Conservation (phyloP, 495 filamentous ascomycete genomes). For the Neurospora sp. region DNA sequence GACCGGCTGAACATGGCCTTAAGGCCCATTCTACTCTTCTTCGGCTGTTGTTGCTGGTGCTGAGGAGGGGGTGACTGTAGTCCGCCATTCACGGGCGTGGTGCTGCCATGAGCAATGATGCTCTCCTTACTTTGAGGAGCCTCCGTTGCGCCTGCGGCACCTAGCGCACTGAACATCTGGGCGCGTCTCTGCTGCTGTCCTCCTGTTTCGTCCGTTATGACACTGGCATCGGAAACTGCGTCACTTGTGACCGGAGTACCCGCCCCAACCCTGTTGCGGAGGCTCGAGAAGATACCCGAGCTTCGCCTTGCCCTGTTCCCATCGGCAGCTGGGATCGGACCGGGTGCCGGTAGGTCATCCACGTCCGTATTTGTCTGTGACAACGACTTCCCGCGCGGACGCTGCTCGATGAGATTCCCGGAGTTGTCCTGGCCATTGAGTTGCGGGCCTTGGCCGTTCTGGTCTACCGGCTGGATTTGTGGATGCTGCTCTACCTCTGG, state of each 20-base stretch:
- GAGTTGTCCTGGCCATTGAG: background rate
- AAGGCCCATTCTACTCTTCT: conserved; percentile 26
- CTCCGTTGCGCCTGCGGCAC: conserved; percentile 3
- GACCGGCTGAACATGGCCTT: conserved; percentile 16
- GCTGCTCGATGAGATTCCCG: background rate
- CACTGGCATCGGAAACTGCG: conserved; percentile 24
- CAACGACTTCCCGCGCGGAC: conserved; percentile 7
- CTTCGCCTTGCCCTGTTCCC: conserved; percentile 20
- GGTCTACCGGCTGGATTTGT: conserved; percentile 10
- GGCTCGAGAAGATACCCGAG: conserved; percentile 28
- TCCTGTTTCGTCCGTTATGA: conserved; percentile 21
- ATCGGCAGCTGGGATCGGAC: conserved; percentile 16
- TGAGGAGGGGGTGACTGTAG: conserved; percentile 4
- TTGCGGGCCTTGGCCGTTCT: conserved; percentile 7
- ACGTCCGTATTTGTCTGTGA: conserved; percentile 31
- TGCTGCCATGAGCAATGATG: conserved; percentile 17
- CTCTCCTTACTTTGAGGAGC: conserved; percentile 20
- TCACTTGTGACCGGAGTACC: conserved; percentile 18
- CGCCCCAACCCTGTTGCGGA: conserved; percentile 22
- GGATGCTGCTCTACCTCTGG: conserved; percentile 8
- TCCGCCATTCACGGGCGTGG: conserved; percentile 13
- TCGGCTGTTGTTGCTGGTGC: conserved; percentile 12
- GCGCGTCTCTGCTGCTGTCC: conserved; percentile 9
- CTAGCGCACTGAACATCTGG: conserved; percentile 9
- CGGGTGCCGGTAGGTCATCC: conserved; percentile 4